Conservation (phyloP, 148 eudicot species). For the Rhododendron vialii region DNA sequence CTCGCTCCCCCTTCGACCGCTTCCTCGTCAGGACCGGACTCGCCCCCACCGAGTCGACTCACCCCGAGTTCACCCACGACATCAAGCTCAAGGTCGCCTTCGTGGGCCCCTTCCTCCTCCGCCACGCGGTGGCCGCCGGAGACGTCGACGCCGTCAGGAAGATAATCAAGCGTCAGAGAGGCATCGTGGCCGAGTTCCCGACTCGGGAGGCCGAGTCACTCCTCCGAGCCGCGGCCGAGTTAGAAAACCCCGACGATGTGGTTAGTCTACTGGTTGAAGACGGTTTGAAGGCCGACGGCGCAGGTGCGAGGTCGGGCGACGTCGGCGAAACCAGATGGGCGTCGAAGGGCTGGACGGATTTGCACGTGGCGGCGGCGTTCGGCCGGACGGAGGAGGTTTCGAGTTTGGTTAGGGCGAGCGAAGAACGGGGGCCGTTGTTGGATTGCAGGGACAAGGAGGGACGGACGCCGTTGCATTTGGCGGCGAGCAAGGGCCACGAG, state of each 20-base stretch:
- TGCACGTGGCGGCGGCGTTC: slow-evolving; percentile 34
- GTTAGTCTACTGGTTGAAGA: slow-evolving; percentile 24
- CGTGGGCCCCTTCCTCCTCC: slow-evolving; percentile 39
- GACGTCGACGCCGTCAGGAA: slow-evolving; percentile 30
- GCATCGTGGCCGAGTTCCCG: slow-evolving; percentile 22
- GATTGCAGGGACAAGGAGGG: slow-evolving; percentile 41
- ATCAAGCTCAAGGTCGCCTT: slow-evolving; percentile 41
- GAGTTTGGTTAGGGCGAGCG: slow-evolving; percentile 10
- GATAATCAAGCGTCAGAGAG: slow-evolving; percentile 31
- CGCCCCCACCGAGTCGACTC: slow-evolving; percentile 23
- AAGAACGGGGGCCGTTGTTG: slow-evolving; percentile 22
- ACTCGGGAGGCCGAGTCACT: slow-evolving; percentile 31
- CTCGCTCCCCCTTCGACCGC: slow-evolving; percentile 45
- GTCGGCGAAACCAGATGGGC: slow-evolving; percentile 7
- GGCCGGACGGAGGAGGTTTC: slow-evolving; percentile 37
- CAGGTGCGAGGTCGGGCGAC: neutral
- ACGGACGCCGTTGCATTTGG: slow-evolving; percentile 35
- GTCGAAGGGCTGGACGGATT: slow-evolving; percentile 22
- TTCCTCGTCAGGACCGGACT: slow-evolving; percentile 36
- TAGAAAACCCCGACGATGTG: slow-evolving; percentile 21
- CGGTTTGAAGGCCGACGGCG: slow-evolving; percentile 16
- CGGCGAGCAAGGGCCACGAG: slow-evolving; percentile 33
- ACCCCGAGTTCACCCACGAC: slow-evolving; percentile 19
- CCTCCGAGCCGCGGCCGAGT: slow-evolving; percentile 20
- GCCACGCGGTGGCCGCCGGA: slow-evolving; percentile 30